Evolutionary conservation across 2,329 filamentous ascomycete species (phyloP), one percentile per base, ranked within the genome.

Genomic region (Sordariomycetes sp.): DNA sequence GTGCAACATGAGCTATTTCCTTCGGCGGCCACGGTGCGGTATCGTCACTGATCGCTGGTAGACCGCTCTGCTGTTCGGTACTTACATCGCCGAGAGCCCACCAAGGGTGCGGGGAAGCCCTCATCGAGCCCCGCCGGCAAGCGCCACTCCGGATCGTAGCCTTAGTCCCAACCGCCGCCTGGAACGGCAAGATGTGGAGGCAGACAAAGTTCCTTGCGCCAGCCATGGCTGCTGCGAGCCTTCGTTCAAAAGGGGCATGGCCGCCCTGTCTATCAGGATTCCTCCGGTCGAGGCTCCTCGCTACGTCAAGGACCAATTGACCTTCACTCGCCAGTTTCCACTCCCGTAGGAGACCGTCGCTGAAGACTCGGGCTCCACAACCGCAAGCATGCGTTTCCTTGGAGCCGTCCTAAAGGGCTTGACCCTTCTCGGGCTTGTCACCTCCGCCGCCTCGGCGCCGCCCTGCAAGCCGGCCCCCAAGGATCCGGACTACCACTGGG

Each of bases 401-500:
- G 32, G 55, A 20, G 32, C 55, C 36, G 59, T 56, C 28, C 57
- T 61, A 54, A 58, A 54, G 53, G 61, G 60, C n/a, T 25, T 62
- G 22, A 57, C 59, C 2, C 57, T 61, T 5, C 57, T 60, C 2
- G 58, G 59, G 1, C 50, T 62, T 1, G 61, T 58, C 0, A 57
- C 54, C n/a, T 53, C 24, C 52, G 56, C 24, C 25, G 10, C 51
- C 35, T 24, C 52, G 13, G 56, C 56, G 15, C 56, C 52, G 15
- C 53, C 56, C 51, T 48, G 28, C n/a, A 36, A 59, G 12, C 36
- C 54, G 35, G 51, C 56, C 52, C 58, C 60, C 17, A 65, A 69
- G n/a, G 51, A 57, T 13, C 34, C 51, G 24, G 56, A 55, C 24
- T 28, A 28, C 42, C 79, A 82, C 61, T 86, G 82, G 83, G 76